These are phyloP conservation scores for Antitrichia curtipendula DNA, from an alignment of 225 moss, liverwort and hornwort genomes.

Conservation along the genomic window DNA sequence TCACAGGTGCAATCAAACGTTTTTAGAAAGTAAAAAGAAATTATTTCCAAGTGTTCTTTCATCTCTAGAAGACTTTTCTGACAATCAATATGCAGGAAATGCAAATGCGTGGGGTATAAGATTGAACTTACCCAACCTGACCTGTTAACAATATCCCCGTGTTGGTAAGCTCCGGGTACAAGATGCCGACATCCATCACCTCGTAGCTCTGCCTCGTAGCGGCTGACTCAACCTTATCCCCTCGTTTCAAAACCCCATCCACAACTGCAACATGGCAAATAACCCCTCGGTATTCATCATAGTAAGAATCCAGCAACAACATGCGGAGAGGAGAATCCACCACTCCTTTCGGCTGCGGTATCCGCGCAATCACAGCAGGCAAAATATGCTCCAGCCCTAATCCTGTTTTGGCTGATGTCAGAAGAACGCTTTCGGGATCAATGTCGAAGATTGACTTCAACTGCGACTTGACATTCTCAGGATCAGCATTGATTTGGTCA, in stretches of 20 bases:
- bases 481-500: conserved; percentile 82
- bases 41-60: background rate
- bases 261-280: conserved; percentile 88
- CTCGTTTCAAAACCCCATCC: conserved; percentile 74
- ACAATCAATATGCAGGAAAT: background rate
- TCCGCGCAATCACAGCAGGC: conserved; percentile 75
- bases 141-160: conserved; percentile 75
- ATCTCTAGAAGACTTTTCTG: background rate
- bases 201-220: conserved; percentile 86
- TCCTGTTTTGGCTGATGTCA: conserved; percentile 94
- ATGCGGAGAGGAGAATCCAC: conserved; percentile 54
- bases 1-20: background rate
- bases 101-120: background rate
- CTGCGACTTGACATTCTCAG: conserved; percentile 68
- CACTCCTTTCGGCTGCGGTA: conserved; percentile 59
- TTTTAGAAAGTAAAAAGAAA: background rate
- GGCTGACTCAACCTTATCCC: conserved; percentile 74
- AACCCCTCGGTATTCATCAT: conserved; percentile 89
- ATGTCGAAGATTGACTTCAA: conserved; percentile 80
- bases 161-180: conserved; percentile 79
- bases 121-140: conserved; percentile 59
- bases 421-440: conserved; percentile 60
- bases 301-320: conserved; percentile 87
- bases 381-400: conserved; percentile 71
- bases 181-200: conserved; percentile 74